phyloP scores from a whole-genome alignment of 176 grass and related monocot genomes.

The Aechmea fasciata region DNA sequence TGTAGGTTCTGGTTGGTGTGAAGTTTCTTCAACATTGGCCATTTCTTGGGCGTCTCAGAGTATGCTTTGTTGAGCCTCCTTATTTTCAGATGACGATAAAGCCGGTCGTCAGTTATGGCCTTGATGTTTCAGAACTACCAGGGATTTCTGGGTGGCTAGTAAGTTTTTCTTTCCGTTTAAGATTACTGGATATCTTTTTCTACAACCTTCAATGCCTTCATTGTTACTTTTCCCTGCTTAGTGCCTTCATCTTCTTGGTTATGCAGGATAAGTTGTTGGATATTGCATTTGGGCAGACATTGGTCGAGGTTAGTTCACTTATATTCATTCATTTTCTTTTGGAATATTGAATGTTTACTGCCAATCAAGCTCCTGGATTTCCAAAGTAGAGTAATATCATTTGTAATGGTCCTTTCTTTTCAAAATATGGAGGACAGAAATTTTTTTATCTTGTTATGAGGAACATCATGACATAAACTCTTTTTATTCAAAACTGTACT shows the following conservation, averaged over 20 bases:
- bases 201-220: conserved; percentile 3
- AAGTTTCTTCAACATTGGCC: conserved; percentile 87
- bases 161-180: conserved; percentile 24
- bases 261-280: conserved; percentile 86
- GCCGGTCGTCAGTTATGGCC: conserved; percentile 69
- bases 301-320: conserved; percentile 75
- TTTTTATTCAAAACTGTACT: neutral
- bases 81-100: conserved; percentile 99
- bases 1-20: conserved; percentile 82
- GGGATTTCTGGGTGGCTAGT: conserved; percentile 97
- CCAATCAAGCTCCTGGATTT: neutral
- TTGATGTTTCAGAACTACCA: conserved; percentile 94
- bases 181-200: conserved; percentile 6
- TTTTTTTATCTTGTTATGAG: neutral
- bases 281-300: conserved; percentile 85
- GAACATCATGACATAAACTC: neutral
- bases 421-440: neutral
- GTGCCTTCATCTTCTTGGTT: conserved; percentile 17
- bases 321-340: neutral
- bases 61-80: conserved; percentile 93
- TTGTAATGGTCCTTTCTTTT: neutral
- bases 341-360: neutral
- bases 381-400: too few relatives aligned
- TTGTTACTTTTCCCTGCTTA: conserved; percentile 17
- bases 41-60: conserved; percentile 76